These are phyloP conservation scores for Anastatica hierochuntica DNA, from an alignment of 345 rosid species.

Conservation along the genomic window DNA sequence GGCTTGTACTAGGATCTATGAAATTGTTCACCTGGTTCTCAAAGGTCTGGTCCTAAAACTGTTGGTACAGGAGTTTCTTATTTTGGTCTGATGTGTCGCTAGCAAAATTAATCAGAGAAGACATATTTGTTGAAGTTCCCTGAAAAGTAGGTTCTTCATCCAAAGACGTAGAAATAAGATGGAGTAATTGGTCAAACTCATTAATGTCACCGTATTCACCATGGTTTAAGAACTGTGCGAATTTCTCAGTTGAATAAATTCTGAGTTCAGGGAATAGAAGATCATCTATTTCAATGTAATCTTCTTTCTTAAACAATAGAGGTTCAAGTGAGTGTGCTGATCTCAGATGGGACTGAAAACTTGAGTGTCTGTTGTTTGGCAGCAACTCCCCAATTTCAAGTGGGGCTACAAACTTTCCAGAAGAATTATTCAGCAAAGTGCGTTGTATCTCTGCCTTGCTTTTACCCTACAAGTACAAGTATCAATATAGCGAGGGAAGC, in stretches of 20 bases:
- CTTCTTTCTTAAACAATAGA: slow-evolving; percentile 27
- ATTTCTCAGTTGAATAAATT: slow-evolving; percentile 6
- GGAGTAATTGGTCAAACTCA: slow-evolving; percentile 24
- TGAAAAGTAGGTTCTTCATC: slow-evolving; percentile 17
- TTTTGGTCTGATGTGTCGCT: not conserved
- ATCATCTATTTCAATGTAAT: slow-evolving; percentile 85
- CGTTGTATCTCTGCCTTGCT: slow-evolving; percentile 1
- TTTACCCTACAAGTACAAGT: slow-evolving; percentile 12
- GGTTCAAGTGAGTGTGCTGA: slow-evolving; percentile 8
- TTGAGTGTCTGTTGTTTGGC: not conserved
- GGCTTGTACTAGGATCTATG: slow-evolving; percentile 17
- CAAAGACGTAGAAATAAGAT: slow-evolving; percentile 21
- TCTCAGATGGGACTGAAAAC: too few relatives aligned
- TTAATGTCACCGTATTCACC: slow-evolving; percentile 8
- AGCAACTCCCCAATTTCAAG: too few relatives aligned
- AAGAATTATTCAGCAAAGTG: not conserved
- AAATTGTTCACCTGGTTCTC: slow-evolving; percentile 8
- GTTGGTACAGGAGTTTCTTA: not conserved
- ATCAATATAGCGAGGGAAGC: too few relatives aligned
- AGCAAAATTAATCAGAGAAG: slow-evolving; percentile 1
- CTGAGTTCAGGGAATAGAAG: slow-evolving; percentile 36
- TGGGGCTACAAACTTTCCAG: not conserved
- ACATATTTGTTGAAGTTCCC: not conserved
- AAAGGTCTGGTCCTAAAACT: slow-evolving; percentile 6
- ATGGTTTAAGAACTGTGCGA: slow-evolving; percentile 2